A percentile compares a stretch with the other conserved stretches of the same genome.
Conservation (phyloP, 2,329 filamentous ascomycete species). For the Fusarium aywerte region DNA sequence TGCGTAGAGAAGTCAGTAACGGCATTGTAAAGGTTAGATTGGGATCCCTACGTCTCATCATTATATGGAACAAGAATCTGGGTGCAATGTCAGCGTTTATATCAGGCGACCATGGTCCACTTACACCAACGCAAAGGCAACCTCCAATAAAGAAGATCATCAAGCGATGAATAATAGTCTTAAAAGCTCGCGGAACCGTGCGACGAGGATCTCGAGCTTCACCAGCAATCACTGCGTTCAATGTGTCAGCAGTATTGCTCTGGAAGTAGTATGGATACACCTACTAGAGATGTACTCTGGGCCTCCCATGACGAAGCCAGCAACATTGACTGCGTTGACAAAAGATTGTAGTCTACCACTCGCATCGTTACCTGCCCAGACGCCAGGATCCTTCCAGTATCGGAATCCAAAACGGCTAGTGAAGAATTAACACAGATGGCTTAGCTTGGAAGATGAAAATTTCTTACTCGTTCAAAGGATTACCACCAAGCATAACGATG, state of each 20-base stretch:
- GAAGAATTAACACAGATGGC: not conserved
- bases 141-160: constrained; percentile 1
- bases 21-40: no score
- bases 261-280: constrained; percentile 53
- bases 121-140: not conserved
- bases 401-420: constrained; percentile 73
- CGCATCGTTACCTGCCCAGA: not conserved
- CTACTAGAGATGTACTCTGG: constrained; percentile 66
- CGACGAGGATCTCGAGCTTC: not conserved
- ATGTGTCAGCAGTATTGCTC: not conserved
- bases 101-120: not conserved
- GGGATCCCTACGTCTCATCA: not conserved
- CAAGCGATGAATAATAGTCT: not conserved
- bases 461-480: constrained; percentile 58
- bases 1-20: not conserved
- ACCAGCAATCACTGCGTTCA: not conserved
- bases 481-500: constrained; percentile 79
- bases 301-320: constrained; percentile 64
- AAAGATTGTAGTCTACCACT: not conserved
- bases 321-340: constrained; percentile 16
- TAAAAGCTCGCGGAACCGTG: not conserved
- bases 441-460: no score
- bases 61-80: not conserved
- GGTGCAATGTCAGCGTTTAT: not conserved
- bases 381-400: constrained; percentile 62